Base-by-base conservation (phyloP, 768 basidiomycete genomes). In the Mycena galericulata region DNA sequence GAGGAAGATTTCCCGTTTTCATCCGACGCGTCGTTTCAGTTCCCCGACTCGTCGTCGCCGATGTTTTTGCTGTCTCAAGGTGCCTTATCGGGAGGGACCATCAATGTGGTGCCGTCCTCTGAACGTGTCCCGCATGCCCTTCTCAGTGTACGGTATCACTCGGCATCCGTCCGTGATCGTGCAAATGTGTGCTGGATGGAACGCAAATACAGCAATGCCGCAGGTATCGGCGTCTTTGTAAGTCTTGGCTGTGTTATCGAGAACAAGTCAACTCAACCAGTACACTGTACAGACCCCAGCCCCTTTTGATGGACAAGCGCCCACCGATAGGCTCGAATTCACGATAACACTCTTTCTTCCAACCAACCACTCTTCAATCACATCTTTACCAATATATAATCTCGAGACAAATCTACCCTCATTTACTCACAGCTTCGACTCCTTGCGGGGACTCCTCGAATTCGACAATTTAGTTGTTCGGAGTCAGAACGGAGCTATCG, bases 361-460 rank as follows among this genome's bases (percentile, higher is more conserved):
- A 2, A 62, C 72, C 18, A 55, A 56, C 18, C 3, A 34, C 24
- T 45, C 41, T 4, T 10, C 51, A 36, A 3, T 45, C 34, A 4
- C 65, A 9, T 67, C 77, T 27, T 71, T 86, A 20, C 59, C 70
- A 4, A 74, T 89, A 26, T 81, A 84, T 56, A 76, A 77, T 24
- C 77, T 90, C 30, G 80, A 84, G 63, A 87, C 86, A 1, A 73
- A 80, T 45, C 62, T 86, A 50, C 83, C 84, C 7, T 76, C 80
- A 49, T 88, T 85, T 65, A 38, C 59, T 10, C 84, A 88, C 46
- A 56, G 72, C 12, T 61, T 90, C 15, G 79, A 73, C 20, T 77
- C 80, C 22, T 73, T 87, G 15, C 75, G 74, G 6, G 72, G 79
- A 6, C 68, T 72, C 5, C 78, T 86, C 15, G 50, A 79, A 11